Evolutionary conservation across 352 stramenopile species (phyloP).

Genomic region (Globisporangium abappressorium): DNA sequence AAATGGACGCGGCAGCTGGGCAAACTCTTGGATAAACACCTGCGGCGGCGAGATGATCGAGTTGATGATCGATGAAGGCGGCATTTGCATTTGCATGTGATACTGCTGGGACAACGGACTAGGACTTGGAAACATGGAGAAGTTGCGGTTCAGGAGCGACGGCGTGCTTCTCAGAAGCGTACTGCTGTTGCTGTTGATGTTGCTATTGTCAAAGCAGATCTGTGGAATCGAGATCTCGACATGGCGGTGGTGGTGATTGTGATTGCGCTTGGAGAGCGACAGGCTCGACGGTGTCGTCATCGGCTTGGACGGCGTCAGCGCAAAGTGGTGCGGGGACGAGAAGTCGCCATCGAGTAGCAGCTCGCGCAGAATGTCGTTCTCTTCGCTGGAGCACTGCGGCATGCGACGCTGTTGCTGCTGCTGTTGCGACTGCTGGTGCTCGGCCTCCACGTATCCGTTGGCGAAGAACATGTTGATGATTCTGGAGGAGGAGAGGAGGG

Average conservation of each 20-base stretch:
- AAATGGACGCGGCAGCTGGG: conserved; percentile 54
- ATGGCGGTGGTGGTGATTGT: conserved; percentile 47
- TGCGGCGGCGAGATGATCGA: conserved; percentile 70
- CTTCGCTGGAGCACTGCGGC: conserved; percentile 43
- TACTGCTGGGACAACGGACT: conserved; percentile 36
- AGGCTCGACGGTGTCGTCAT: conserved; percentile 19
- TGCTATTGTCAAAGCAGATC: conserved; percentile 67
- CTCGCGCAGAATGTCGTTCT: conserved; percentile 75
- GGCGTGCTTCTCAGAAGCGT: conserved; percentile 54
- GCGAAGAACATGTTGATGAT: conserved; percentile 63
- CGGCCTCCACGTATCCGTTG: conserved; percentile 63
- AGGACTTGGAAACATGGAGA: conserved; percentile 33
- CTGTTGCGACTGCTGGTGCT: conserved; percentile 17
- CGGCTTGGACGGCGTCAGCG: conserved; percentile 45
- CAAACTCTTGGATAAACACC: conserved; percentile 79
- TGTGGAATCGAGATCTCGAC: conserved; percentile 68
- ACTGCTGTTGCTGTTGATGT: conserved; percentile 22
- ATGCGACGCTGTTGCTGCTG: conserved; percentile 29
- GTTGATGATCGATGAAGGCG: conserved; percentile 52
- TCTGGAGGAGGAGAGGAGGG: not conserved
- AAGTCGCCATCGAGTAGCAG: conserved; percentile 70
- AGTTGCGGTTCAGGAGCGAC: conserved; percentile 45
- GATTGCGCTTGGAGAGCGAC: conserved; percentile 39
- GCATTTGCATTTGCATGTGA: conserved; percentile 5
- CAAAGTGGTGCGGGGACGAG: conserved; percentile 51